phyloP scores from a whole-genome alignment of 805 yeast species.

The Lipomyces kockii region DNA sequence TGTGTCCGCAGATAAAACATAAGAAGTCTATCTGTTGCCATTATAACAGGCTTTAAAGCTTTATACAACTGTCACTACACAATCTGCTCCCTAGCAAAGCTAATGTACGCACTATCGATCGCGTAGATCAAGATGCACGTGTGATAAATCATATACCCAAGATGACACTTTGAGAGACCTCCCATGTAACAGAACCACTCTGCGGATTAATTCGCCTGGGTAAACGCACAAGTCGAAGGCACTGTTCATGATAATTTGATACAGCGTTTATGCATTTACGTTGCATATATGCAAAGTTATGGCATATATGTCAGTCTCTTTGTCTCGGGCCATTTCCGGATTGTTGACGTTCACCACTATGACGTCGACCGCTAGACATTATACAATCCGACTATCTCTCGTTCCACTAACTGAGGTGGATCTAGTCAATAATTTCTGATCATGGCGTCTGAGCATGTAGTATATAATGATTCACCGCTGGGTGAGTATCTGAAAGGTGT shows the following conservation, averaged over 20 bases:
- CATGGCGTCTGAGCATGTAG: slow-evolving; percentile 30
- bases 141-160: background rate
- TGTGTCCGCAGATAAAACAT: too few species aligned
- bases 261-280: too few species aligned
- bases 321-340: background rate
- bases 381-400: background rate
- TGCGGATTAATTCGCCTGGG: background rate
- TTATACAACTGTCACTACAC: too few species aligned
- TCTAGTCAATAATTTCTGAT: background rate
- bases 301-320: background rate
- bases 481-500: slow-evolving; percentile 30
- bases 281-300: background rate
- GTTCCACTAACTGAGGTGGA: background rate
- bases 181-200: background rate
- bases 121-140: too few species aligned
- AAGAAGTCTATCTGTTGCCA: too few species aligned
- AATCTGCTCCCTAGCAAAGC: too few species aligned
- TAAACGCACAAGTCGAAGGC: background rate
- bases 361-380: background rate
- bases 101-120: too few species aligned
- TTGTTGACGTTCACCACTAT: background rate
- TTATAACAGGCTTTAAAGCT: too few species aligned
- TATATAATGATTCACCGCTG: slow-evolving; percentile 30
- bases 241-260: too few species aligned
- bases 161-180: background rate